phyloP scores from a whole-genome alignment of 352 stramenopile genomes.

The Phytophthora crassamura region DNA sequence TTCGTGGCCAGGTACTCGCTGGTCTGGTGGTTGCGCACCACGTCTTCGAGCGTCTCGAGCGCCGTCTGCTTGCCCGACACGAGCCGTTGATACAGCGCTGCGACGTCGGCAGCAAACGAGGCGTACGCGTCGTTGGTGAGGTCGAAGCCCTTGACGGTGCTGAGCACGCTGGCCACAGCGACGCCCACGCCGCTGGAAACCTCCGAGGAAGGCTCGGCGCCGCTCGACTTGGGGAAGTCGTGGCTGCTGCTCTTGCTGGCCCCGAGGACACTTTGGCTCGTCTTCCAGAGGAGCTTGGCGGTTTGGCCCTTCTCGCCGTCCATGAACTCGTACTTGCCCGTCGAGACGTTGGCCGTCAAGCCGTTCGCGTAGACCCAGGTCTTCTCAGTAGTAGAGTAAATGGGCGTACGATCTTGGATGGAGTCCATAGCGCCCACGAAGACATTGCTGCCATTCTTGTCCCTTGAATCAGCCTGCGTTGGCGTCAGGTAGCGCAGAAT shows the following conservation, averaged over 20 bases:
- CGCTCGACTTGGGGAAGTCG: slow-evolving; percentile 37
- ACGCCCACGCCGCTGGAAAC: slow-evolving; percentile 42
- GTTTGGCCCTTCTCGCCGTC: slow-evolving; percentile 45
- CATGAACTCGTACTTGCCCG: slow-evolving; percentile 61
- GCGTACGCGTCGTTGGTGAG: slow-evolving; percentile 44
- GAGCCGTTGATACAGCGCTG: slow-evolving; percentile 61
- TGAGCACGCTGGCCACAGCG: slow-evolving; percentile 45
- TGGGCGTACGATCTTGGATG: slow-evolving; percentile 40
- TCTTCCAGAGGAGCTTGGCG: slow-evolving; percentile 28
- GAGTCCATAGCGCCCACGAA: slow-evolving; percentile 63
- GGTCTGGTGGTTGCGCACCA: slow-evolving; percentile 45
- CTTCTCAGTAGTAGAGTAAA: slow-evolving; percentile 42
- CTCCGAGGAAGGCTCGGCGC: slow-evolving; percentile 35
- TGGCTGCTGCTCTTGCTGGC: slow-evolving; percentile 49
- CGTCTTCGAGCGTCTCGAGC: slow-evolving; percentile 44
- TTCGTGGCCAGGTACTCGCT: slow-evolving; percentile 51
- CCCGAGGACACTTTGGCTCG: slow-evolving; percentile 33
- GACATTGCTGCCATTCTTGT: slow-evolving; percentile 19
- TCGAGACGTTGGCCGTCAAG: slow-evolving; percentile 49
- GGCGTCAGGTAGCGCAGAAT: slow-evolving; percentile 64
- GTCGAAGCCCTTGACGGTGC: slow-evolving; percentile 47
- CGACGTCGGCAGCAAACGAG: slow-evolving; percentile 58
- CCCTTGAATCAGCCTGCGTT: slow-evolving; percentile 33
- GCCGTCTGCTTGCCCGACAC: slow-evolving; percentile 47
- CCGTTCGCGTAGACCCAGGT: slow-evolving; percentile 52